A percentile compares a stretch with the other conserved stretches of the same genome.
These are phyloP conservation scores for Globisporangium yorkense DNA, from an alignment of 352 stramenopile species.

Conservation along the genomic window DNA sequence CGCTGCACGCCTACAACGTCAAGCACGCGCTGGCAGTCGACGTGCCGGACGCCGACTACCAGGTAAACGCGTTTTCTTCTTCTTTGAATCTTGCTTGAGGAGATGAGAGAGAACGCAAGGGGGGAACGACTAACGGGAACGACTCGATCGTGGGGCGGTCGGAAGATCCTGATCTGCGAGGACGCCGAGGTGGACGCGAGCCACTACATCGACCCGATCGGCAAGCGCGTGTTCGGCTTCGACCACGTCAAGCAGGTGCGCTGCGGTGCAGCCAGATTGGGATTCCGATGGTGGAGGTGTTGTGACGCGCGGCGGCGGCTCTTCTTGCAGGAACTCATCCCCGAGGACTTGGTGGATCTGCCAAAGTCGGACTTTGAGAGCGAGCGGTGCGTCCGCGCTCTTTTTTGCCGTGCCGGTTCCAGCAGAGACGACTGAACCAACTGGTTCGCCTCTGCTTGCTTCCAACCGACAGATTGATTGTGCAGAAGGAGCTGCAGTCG, in stretches of 20 bases:
- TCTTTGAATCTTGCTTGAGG: not conserved
- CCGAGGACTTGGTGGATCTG: conserved; percentile 43
- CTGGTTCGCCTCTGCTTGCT: not conserved
- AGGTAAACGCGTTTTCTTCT: conserved; percentile 23
- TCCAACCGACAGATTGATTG: conserved; percentile 17
- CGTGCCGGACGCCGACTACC: conserved; percentile 70
- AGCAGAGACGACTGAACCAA: not conserved
- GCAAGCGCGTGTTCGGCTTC: conserved; percentile 71
- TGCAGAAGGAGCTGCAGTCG: conserved; percentile 70
- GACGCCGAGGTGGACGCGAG: conserved; percentile 73
- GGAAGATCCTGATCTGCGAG: conserved; percentile 73
- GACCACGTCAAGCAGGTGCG: conserved; percentile 80
- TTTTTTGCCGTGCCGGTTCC: not conserved
- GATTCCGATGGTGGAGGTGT: too few relatives aligned
- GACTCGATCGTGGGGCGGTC: not conserved
- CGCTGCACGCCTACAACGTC: conserved; percentile 79
- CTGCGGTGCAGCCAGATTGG: too few relatives aligned
- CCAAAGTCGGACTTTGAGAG: conserved; percentile 50
- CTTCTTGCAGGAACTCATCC: conserved; percentile 23
- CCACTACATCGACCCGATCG: conserved; percentile 83
- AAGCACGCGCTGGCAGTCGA: conserved; percentile 56
- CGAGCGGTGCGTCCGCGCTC: conserved; percentile 39
- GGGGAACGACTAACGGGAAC: not conserved
- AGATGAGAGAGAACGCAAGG: not conserved
- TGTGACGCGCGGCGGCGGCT: too few relatives aligned